A percentile compares a stretch with the other conserved stretches of the same genome.
Evolutionary conservation across 805 yeast species (phyloP).

Genomic region (Saturnispora gosingensis): DNA sequence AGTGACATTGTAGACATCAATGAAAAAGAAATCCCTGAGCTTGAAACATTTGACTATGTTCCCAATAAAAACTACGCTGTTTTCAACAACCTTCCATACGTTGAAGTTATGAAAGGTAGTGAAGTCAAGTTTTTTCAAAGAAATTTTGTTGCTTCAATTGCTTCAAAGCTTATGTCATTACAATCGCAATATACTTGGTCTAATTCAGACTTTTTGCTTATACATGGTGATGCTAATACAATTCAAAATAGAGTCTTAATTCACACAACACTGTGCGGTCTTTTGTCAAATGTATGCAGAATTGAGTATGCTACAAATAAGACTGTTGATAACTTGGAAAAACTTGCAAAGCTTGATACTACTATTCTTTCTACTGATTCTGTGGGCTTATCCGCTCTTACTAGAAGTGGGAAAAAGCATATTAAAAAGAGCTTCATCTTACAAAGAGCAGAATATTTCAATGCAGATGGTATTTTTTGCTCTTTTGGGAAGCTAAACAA

Average conservation of each 20-base stretch:
- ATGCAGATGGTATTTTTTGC: slow-evolving; percentile 43
- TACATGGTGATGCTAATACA: slow-evolving; percentile 13
- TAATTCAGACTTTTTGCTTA: slow-evolving; percentile 18
- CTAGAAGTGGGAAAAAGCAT: slow-evolving; percentile 8
- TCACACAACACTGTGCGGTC: slow-evolving; percentile 32
- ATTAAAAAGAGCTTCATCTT: slow-evolving; percentile 21
- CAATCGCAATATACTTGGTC: slow-evolving; percentile 23
- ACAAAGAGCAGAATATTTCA: slow-evolving; percentile 32
- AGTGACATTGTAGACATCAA: slow-evolving; percentile 1
- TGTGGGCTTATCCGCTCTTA: slow-evolving; percentile 4
- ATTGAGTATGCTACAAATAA: slow-evolving; percentile 17
- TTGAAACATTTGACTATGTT: slow-evolving; percentile 9
- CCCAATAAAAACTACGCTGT: slow-evolving; percentile 18
- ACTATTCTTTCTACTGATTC: slow-evolving; percentile 28
- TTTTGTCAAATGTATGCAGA: slow-evolving; percentile 28
- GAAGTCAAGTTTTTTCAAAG: slow-evolving; percentile 25
- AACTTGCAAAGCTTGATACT: slow-evolving; percentile 17
- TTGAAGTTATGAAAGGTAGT: slow-evolving; percentile 15
- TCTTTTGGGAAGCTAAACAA: slow-evolving; percentile 21
- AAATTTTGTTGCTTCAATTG: slow-evolving; percentile 29
- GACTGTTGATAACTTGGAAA: slow-evolving; percentile 6
- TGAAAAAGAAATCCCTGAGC: background rate
- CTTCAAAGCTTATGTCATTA: slow-evolving; percentile 28
- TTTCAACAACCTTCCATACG: slow-evolving; percentile 23
- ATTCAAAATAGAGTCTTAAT: slow-evolving; percentile 19